Evolutionary conservation across 1,284 basidiomycete genomes (phyloP).

Genomic region (Leccinum pachyderme): DNA sequence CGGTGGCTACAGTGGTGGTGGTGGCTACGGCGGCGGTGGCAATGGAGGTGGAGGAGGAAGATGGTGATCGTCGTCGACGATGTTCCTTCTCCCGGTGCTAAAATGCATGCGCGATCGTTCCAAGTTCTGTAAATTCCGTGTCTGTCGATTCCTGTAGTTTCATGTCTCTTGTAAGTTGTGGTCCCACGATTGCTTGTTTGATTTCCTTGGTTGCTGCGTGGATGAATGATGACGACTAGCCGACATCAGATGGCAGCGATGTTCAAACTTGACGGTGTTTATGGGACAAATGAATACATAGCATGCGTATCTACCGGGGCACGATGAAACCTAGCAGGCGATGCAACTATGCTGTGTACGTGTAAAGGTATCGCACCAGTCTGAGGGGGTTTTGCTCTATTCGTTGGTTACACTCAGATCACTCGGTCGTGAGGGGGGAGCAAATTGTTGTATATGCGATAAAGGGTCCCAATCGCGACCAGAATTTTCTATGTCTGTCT

Average conservation of each 20-base stretch:
- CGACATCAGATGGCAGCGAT: too few species aligned
- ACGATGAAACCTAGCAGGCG: background rate
- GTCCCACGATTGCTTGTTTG: background rate
- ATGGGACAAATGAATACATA: background rate
- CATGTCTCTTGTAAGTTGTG: too few species aligned
- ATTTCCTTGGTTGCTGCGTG: too few species aligned
- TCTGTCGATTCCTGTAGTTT: constrained; percentile 7
- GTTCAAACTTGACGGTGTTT: background rate
- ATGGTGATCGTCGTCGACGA: constrained; percentile 17
- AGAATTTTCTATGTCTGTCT: background rate
- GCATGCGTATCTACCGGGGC: too few species aligned
- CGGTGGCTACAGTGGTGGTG: too few species aligned
- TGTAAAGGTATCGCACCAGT: background rate
- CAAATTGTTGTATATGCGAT: background rate
- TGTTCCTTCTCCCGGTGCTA: constrained; percentile 1
- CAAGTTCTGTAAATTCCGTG: constrained; percentile 7
- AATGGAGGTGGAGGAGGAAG: constrained; percentile 7
- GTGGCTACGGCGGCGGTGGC: too few species aligned
- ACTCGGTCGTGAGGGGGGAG: background rate
- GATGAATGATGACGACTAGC: too few species aligned
- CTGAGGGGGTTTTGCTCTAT: background rate
- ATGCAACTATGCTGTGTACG: background rate
- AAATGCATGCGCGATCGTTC: constrained; percentile 14
- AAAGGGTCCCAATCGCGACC: background rate
- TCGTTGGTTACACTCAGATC: background rate